These are phyloP conservation scores for Penicillium atrosanguineum DNA, from an alignment of 495 filamentous ascomycete species.

Conservation along the genomic window DNA sequence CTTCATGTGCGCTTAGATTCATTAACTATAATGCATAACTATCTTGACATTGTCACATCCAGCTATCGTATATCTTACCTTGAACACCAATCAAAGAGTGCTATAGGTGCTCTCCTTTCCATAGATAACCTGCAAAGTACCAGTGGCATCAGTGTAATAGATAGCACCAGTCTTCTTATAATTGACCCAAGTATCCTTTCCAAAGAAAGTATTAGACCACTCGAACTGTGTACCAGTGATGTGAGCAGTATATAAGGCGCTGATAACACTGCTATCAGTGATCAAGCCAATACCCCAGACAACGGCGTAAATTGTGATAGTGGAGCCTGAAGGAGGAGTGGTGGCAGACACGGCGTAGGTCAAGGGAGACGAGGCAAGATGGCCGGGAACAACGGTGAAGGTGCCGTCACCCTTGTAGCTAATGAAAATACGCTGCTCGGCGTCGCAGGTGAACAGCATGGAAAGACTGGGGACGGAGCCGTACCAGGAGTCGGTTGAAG, in stretches of 20 bases:
- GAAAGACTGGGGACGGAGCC: neutral
- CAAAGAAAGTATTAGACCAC: too few species aligned
- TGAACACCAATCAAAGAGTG: neutral
- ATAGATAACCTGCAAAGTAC: neutral
- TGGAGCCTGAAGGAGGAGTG: neutral
- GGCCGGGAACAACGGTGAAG: neutral
- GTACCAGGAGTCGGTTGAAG: neutral
- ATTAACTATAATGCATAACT: too few species aligned
- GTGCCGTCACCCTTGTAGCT: neutral
- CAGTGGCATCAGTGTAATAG: constrained; percentile 2
- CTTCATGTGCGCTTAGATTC: too few species aligned
- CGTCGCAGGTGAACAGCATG: neutral
- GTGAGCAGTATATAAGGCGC: constrained; percentile 1
- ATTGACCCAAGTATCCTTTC: constrained; percentile 4
- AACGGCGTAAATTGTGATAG: constrained; percentile 5
- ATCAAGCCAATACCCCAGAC: constrained; percentile 6
- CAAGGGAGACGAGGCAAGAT: neutral
- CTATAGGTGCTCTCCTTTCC: constrained; percentile 1
- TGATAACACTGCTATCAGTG: neutral
- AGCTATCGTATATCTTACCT: too few species aligned
- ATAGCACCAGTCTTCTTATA: constrained; percentile 4
- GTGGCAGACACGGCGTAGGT: neutral
- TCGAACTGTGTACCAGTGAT: neutral
- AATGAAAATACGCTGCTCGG: neutral
- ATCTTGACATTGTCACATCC: too few species aligned